A percentile compares a stretch with the other conserved stretches of the same genome.
These are phyloP conservation scores for Penicillium sp. DNA, from an alignment of 2,329 filamentous ascomycete species.

Conservation along the genomic window DNA sequence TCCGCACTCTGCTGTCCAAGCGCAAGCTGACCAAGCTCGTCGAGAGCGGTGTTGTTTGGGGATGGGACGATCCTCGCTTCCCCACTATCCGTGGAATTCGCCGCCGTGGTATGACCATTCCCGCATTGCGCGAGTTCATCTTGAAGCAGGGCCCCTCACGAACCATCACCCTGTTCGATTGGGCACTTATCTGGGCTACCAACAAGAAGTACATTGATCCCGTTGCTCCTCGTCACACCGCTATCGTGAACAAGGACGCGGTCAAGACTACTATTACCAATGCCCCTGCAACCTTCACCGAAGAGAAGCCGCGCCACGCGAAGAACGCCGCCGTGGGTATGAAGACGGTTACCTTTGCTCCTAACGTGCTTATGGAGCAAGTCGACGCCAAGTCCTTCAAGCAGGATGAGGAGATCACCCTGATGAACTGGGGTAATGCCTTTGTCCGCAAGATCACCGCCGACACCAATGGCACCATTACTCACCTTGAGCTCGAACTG, in stretches of 20 bases:
- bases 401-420: constrained; percentile 81
- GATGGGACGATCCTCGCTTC: constrained; percentile 49
- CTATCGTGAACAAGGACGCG: constrained; percentile 62
- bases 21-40: constrained; percentile 48
- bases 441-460: constrained; percentile 47
- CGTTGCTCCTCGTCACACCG: constrained; percentile 66
- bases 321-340: constrained; percentile 81
- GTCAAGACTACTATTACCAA: constrained; percentile 67
- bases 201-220: constrained; percentile 84
- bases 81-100: constrained; percentile 48
- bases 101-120: constrained; percentile 46
- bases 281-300: constrained; percentile 56
- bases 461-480: constrained; percentile 52
- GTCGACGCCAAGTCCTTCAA: constrained; percentile 76
- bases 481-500: constrained; percentile 71
- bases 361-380: constrained; percentile 75
- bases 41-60: constrained; percentile 44
- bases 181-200: constrained; percentile 45
- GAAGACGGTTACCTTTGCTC: constrained; percentile 78
- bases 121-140: constrained; percentile 46
- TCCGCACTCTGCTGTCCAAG: constrained; percentile 47
- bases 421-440: constrained; percentile 85
- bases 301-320: constrained; percentile 78
- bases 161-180: constrained; percentile 46
- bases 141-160: constrained; percentile 46